Evolutionary conservation across 2,329 filamentous ascomycete species (phyloP).

Genomic region (Camillea tinctor): DNA sequence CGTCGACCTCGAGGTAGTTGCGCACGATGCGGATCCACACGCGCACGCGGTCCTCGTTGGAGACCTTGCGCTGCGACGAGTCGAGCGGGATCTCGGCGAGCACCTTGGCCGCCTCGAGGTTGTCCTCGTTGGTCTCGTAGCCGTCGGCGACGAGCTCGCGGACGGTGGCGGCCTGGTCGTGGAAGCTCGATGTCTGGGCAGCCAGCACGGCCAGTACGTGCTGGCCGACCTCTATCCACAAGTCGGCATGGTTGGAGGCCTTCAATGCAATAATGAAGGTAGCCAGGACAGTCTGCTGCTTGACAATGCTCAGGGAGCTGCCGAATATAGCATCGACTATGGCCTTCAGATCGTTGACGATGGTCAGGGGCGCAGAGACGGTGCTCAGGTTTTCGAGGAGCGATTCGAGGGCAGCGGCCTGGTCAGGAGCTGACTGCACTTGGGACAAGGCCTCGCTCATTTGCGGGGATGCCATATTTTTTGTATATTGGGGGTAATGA

Average conservation of each 20-base stretch:
- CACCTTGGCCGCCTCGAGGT: constrained; percentile 70
- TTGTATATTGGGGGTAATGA: not conserved
- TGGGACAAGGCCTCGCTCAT: constrained; percentile 44
- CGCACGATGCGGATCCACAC: constrained; percentile 94
- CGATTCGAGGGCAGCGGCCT: constrained; percentile 45
- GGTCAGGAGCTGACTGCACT: constrained; percentile 40
- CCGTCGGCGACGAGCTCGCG: constrained; percentile 80
- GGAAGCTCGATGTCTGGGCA: constrained; percentile 64
- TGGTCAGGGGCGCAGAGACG: constrained; percentile 39
- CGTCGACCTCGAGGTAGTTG: constrained; percentile 91
- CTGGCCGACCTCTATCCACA: constrained; percentile 73
- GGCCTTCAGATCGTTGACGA: constrained; percentile 60
- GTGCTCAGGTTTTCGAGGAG: constrained; percentile 45
- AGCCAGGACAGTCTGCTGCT: constrained; percentile 67
- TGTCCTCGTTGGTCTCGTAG: constrained; percentile 81
- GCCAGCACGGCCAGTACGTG: constrained; percentile 67
- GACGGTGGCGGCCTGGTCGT: constrained; percentile 79
- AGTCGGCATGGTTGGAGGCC: constrained; percentile 57
- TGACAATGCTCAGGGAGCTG: constrained; percentile 72
- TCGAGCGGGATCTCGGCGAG: constrained; percentile 87
- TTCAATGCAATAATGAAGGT: constrained; percentile 65
- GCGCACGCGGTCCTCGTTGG: constrained; percentile 75
- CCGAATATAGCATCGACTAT: constrained; percentile 67
- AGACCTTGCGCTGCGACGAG: constrained; percentile 79
- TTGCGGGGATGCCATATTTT: constrained; percentile 32